phyloP scores from a whole-genome alignment of 2,329 filamentous ascomycete genomes.

The Fusarium cyanostomum region DNA sequence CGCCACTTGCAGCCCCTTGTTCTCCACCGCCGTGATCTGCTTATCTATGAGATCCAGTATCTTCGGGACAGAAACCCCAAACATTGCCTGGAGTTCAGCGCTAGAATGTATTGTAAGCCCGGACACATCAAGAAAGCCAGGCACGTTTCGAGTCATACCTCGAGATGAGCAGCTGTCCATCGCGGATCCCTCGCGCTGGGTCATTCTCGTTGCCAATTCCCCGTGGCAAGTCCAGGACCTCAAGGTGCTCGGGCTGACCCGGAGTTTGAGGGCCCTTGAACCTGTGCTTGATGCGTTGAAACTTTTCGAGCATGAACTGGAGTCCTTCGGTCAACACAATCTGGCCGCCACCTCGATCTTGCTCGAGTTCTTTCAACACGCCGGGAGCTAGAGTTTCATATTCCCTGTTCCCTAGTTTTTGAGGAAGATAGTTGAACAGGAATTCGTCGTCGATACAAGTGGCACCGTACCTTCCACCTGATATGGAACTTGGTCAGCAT shows the following conservation, averaged over 20 bases:
- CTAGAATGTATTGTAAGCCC: background rate
- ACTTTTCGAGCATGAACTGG: constrained; percentile 8
- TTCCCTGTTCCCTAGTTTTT: constrained; percentile 2
- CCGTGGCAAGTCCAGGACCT: constrained; percentile 2
- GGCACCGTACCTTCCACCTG: constrained; percentile 11
- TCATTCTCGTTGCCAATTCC: constrained; percentile 12
- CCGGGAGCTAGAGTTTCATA: background rate
- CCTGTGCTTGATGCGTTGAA: constrained; percentile 13
- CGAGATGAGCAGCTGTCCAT: constrained; percentile 18
- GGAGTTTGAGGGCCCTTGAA: constrained; percentile 4
- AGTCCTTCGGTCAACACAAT: constrained; percentile 1
- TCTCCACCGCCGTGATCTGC: constrained; percentile 9
- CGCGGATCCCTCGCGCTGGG: background rate
- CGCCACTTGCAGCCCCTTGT: background rate
- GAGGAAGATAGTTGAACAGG: constrained; percentile 13
- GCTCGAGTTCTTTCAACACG: background rate
- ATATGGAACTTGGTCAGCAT: background rate
- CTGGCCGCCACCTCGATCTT: constrained; percentile 6
- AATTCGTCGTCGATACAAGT: constrained; percentile 19
- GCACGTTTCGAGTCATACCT: background rate
- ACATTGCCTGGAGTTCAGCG: constrained; percentile 16
- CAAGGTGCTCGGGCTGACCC: background rate
- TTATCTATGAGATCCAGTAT: constrained; percentile 14
- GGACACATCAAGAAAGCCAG: no score
- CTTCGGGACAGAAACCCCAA: constrained; percentile 5